Evolutionary conservation across 2,329 filamentous ascomycete genomes (phyloP).

Genomic region (Pseudogymnoascus sp.): DNA sequence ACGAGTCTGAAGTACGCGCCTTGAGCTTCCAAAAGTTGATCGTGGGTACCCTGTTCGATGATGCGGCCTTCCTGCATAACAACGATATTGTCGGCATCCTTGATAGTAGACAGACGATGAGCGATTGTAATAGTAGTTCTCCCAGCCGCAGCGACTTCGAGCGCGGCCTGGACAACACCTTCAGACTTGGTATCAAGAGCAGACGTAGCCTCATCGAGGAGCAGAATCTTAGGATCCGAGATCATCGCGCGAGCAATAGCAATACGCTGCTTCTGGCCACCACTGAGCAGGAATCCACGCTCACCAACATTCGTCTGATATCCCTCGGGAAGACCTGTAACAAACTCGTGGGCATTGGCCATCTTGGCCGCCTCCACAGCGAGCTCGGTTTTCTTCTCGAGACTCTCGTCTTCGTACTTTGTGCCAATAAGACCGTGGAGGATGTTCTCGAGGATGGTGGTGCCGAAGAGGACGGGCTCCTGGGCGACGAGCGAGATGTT

Average conservation of each 20-base stretch:
- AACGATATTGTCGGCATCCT: conserved; percentile 89
- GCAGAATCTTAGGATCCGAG: conserved; percentile 81
- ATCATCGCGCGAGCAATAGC: conserved; percentile 88
- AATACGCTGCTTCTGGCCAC: conserved; percentile 94
- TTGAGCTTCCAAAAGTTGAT: conserved; percentile 61
- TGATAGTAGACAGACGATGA: conserved; percentile 90
- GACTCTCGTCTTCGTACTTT: conserved; percentile 57
- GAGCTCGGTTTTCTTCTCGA: conserved; percentile 62
- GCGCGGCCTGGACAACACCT: conserved; percentile 84
- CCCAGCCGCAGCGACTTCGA: conserved; percentile 77
- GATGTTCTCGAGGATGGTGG: conserved; percentile 85
- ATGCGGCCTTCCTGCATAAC: conserved; percentile 84
- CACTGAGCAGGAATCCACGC: conserved; percentile 83
- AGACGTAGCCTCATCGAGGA: conserved; percentile 92
- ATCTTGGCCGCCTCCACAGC: conserved; percentile 77
- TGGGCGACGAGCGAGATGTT: conserved; percentile 91
- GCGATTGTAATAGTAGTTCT: conserved; percentile 95
- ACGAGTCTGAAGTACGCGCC: conserved; percentile 80
- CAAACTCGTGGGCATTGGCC: conserved; percentile 92
- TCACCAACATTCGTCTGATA: conserved; percentile 96
- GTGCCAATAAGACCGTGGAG: conserved; percentile 85
- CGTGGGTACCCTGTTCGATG: conserved; percentile 84
- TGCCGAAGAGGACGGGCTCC: conserved; percentile 84
- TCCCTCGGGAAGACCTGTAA: conserved; percentile 70
- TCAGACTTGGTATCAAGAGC: conserved; percentile 92